phyloP scores from a whole-genome alignment of 2,329 filamentous ascomycete species.

The Fusarium verticillioides region DNA sequence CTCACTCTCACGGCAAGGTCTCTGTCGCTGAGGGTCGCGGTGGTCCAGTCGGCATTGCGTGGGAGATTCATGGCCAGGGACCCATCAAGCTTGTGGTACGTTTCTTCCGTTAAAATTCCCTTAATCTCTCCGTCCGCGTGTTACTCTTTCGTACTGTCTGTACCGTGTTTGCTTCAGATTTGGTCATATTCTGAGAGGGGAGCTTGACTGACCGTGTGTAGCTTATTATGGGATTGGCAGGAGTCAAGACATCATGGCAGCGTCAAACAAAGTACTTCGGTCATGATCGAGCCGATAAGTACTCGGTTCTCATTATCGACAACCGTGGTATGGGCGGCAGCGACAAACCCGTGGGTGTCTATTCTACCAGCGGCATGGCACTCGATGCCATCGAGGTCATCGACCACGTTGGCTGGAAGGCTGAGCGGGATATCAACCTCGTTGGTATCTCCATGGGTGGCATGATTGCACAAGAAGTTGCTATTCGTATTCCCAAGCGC shows the following conservation, averaged over 20 bases:
- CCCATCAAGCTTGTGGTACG: conserved; percentile 78
- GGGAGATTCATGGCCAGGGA: conserved; percentile 83
- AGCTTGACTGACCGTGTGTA: conserved; percentile 48
- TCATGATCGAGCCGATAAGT: conserved; percentile 73
- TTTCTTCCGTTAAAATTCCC: conserved; percentile 41
- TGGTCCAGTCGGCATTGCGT: conserved; percentile 79
- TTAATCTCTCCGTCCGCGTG: conserved; percentile 15
- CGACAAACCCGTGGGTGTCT: conserved; percentile 80
- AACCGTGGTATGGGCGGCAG: conserved; percentile 87
- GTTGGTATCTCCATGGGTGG: conserved; percentile 87
- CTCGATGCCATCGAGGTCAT: conserved; percentile 77
- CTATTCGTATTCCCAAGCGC: conserved; percentile 61
- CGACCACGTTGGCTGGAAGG: conserved; percentile 75
- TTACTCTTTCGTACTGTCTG: not conserved
- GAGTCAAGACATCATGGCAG: conserved; percentile 77
- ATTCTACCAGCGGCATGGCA: conserved; percentile 88
- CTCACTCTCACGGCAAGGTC: conserved; percentile 69
- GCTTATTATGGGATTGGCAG: conserved; percentile 85
- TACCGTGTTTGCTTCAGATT: not conserved
- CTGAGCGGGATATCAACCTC: conserved; percentile 67
- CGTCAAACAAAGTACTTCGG: conserved; percentile 85
- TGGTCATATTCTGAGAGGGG: not conserved
- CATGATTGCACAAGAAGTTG: conserved; percentile 91
- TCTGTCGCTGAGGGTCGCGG: conserved; percentile 76
- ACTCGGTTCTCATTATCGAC: conserved; percentile 81